These are phyloP conservation scores for Pseudozyma hubeiensis DNA, from an alignment of 1,284 basidiomycete species.

Conservation along the genomic window DNA sequence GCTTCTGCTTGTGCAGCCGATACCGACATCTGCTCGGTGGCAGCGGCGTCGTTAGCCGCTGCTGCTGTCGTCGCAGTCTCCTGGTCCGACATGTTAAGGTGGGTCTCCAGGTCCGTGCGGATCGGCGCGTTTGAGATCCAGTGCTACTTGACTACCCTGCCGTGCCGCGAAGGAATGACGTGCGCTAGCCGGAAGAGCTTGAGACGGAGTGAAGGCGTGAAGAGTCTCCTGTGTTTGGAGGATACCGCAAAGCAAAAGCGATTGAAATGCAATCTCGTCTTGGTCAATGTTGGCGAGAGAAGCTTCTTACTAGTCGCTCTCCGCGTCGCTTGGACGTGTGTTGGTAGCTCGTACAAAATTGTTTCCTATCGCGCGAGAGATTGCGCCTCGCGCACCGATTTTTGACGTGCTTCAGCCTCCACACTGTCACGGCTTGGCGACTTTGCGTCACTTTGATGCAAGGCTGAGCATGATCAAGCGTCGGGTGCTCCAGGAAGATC, in stretches of 20 bases:
- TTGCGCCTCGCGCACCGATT: neutral
- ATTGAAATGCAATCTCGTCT: neutral
- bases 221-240: too few relatives aligned
- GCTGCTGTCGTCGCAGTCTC: constrained; percentile 15
- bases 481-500: neutral
- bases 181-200: too few relatives aligned
- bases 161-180: too few relatives aligned
- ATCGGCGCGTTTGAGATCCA: neutral
- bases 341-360: neutral
- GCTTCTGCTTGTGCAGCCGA: constrained; percentile 1
- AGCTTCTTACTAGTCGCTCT: neutral
- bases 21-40: neutral
- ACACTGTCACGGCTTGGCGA: constrained; percentile 3
- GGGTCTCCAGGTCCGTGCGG: constrained; percentile 15
- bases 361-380: constrained; percentile 42
- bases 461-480: constrained; percentile 15
- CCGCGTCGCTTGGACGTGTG: constrained; percentile 9
- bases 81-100: constrained; percentile 39
- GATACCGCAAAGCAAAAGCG: neutral
- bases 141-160: neutral
- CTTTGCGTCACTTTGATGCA: constrained; percentile 18
- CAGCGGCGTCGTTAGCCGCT: neutral
- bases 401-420: constrained; percentile 23
- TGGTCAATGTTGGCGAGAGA: neutral
- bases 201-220: too few relatives aligned